These are phyloP conservation scores for Ophiocordyceps polyrhachis-furcata DNA, from an alignment of 2,329 filamentous ascomycete species.

Conservation along the genomic window DNA sequence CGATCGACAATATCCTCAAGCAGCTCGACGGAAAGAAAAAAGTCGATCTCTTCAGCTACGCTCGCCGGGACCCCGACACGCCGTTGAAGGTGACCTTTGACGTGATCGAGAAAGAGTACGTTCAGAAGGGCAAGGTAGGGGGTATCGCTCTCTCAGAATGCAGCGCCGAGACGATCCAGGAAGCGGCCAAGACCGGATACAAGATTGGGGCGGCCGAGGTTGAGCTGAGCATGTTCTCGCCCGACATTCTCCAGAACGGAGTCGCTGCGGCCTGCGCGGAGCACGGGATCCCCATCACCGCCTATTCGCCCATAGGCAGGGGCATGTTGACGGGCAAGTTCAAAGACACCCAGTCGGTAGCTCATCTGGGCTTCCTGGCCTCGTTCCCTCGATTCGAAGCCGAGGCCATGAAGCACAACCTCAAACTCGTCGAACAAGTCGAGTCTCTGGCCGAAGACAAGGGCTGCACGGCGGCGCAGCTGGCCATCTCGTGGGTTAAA, in stretches of 20 bases:
- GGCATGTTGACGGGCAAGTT: slow-evolving; percentile 32
- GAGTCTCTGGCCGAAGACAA: slow-evolving; percentile 39
- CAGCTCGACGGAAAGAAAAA: slow-evolving; percentile 35
- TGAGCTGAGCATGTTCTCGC: slow-evolving; percentile 31
- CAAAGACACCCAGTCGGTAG: slow-evolving; percentile 34
- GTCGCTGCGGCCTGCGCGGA: slow-evolving; percentile 38
- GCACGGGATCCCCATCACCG: slow-evolving; percentile 48
- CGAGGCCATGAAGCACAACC: slow-evolving; percentile 43
- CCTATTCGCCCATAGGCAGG: slow-evolving; percentile 28
- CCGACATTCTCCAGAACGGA: slow-evolving; percentile 30
- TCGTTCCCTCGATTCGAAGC: slow-evolving; percentile 38
- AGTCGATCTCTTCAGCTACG: slow-evolving; percentile 41
- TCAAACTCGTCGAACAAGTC: slow-evolving; percentile 38
- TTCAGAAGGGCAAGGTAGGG: slow-evolving; percentile 31
- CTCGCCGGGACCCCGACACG: slow-evolving; percentile 14
- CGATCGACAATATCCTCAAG: slow-evolving; percentile 35
- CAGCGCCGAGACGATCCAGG: slow-evolving; percentile 26
- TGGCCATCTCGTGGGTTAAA: slow-evolving; percentile 46
- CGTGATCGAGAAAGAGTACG: slow-evolving; percentile 26
- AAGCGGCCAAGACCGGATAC: slow-evolving; percentile 20
- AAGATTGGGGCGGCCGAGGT: slow-evolving; percentile 32
- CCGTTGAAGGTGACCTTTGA: slow-evolving; percentile 26
- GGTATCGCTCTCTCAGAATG: slow-evolving; percentile 34
- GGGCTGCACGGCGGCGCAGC: slow-evolving; percentile 39
- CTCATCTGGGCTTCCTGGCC: slow-evolving; percentile 26